Conservation (phyloP, 202 grass and related monocot genomes). For the Hordeum pubiflorum region DNA sequence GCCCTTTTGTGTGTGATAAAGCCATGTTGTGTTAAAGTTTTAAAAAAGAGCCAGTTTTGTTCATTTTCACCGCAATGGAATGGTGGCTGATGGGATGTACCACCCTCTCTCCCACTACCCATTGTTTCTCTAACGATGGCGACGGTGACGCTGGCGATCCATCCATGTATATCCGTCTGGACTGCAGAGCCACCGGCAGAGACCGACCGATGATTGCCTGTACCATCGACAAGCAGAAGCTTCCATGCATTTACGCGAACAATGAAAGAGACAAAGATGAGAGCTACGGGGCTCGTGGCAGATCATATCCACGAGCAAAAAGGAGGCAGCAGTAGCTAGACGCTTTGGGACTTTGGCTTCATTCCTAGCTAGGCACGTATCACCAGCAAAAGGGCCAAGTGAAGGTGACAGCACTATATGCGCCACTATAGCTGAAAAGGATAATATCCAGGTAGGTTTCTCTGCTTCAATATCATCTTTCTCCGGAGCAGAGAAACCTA, state of each 20-base stretch:
- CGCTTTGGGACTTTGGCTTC: no score
- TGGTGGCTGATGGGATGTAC: background rate
- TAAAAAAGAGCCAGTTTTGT: no score
- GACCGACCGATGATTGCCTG: no score
- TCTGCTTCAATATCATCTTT: no score
- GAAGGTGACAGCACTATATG: background rate
- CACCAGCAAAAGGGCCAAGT: background rate
- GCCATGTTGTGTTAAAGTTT: no score
- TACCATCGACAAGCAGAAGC: background rate
- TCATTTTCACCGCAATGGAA: background rate
- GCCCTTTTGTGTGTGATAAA: no score
- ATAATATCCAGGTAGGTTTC: no score
- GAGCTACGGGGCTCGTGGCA: background rate
- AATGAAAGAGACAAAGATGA: background rate
- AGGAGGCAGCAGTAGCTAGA: no score
- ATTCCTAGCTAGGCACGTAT: background rate
- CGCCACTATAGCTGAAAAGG: background rate
- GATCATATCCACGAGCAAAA: background rate
- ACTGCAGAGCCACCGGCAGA: background rate
- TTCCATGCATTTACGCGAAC: background rate
- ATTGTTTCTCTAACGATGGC: background rate
- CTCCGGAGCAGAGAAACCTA: no score
- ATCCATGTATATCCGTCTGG: background rate
- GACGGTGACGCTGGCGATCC: background rate
- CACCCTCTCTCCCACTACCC: background rate